Evolutionary conservation across 768 basidiomycete genomes (phyloP), one percentile per base, ranked within the genome.

Genomic region (Sarcodon aspratus): DNA sequence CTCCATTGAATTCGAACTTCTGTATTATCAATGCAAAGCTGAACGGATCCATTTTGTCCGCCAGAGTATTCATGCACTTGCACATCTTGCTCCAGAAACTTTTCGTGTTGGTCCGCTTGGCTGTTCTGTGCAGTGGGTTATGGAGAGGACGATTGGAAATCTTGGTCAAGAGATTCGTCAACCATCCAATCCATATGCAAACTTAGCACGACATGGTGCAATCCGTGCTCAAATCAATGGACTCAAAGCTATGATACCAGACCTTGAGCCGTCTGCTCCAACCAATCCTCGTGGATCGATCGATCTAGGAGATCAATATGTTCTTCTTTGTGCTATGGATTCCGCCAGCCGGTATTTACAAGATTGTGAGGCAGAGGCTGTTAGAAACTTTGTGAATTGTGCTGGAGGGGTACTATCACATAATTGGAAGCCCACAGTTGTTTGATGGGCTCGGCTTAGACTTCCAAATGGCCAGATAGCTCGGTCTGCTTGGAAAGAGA

Each of bases 31-130:
- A 18, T 61, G 57, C 1, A 44, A 48, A 0, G 3, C 33, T 21
- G 57, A 32, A 6, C 57, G 42, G 3, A 40, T 73, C 15, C 70
- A 72, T 45, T 67, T 71, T 47, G 15, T 55, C 11, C 59, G 59
- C 1, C 68, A 53, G 17, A 56, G 61, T 44, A 49, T 70, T 18
- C 68, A 70, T 48, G 49, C 55, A 0, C 44, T 66, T 7, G 21
- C 57, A 1, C 70, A 71, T 43, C 34, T 60, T 15, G 52, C 49
- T 5, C 46, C 48, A 0, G 63, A 71, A 46, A 48, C 37, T 9
- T 3, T 38, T 10, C 45, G 59, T 47, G 15, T 54, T 12, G 57
- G 62, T 50, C 58, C 56, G 6, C 45, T 38, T 5, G 21, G 21
- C 0, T 33, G 42, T n/a, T 48, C 33, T 13, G 44, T 54, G 0